Base-by-base conservation (phyloP, 1,139 yeast species). In the Spencermartinsiella ligniputridi region DNA sequence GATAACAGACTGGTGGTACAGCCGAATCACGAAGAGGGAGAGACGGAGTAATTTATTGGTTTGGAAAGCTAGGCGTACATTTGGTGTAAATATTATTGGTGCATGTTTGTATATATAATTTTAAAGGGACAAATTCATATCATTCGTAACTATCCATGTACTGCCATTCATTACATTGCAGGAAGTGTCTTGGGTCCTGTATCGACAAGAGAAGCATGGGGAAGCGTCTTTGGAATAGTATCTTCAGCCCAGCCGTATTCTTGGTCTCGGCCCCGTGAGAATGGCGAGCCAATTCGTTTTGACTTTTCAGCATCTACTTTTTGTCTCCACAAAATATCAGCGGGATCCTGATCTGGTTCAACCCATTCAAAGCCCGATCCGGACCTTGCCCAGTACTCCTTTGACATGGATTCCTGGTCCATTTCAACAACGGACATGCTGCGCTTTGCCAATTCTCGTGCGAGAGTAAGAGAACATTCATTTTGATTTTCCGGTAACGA, bases 261-360 rank as follows among this genome's bases (percentile, higher is more conserved):
- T 36, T 52, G 43, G 35, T 50, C 44, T 11, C 42, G 37, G 11
- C 40, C 39, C 37, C 52, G 41, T 37, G 55, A 51, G 37, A 48
- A 56, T 1, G 57, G 52, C 11, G 56, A 53, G 3, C 58, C 60
- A 21, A 56, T 52, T 19, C 60, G 48, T 39, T 48, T 40, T 18
- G 55, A 44, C 20, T 50, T 47, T 4, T 48, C 42, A 19, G 45
- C 40, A 29, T 63, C 63, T 61, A 62, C 56, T 42, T 58, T 57
- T 4, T 53, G 47, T n/a, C 71, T 67, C 87, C 86, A 81, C 25
- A 75, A 55, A 19, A 80, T 55, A 29, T 80, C 85, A 0, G 87
- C 88, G 0, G 90, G 90, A 58, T 83, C 92, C 58, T 80, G 82
- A 58, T 84, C 92, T 1, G 90, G 90, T 56, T 83, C 92, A 3